Evolutionary conservation across 306 rosid genomes (phyloP).

Genomic region (Abrus pulchellus): DNA sequence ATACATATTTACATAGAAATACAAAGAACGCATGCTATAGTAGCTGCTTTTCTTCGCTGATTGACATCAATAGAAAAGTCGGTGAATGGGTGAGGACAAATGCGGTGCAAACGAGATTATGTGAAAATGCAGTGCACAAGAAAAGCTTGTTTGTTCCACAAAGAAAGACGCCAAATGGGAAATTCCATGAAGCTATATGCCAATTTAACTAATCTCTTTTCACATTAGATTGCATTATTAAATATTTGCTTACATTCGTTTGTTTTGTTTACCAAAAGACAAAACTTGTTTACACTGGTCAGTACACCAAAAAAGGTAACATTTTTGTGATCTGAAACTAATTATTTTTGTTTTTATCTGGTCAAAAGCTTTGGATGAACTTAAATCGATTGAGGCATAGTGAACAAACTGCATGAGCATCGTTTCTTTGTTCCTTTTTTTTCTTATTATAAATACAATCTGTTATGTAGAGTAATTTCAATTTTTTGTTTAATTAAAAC

Average conservation of each 20-base stretch:
- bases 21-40: not conserved
- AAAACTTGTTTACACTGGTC: not conserved
- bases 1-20: not conserved
- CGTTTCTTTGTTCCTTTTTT: no score
- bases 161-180: not conserved
- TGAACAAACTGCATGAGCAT: no score
- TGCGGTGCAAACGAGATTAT: not conserved
- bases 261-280: not conserved
- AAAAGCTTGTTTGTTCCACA: not conserved
- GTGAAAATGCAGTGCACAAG: slow-evolving; percentile 5
- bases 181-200: not conserved
- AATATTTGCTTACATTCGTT: not conserved
- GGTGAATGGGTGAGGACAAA: slow-evolving; percentile 14
- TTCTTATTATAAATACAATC: no score
- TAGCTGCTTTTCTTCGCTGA: no score
- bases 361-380: not conserved
- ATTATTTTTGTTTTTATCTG: not conserved
- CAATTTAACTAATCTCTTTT: not conserved
- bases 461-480: no score
- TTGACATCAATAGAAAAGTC: not conserved
- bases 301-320: not conserved
- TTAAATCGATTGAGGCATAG: no score
- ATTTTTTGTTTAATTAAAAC: no score
- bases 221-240: not conserved
- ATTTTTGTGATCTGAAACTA: not conserved